Base-by-base conservation (phyloP, 192 early-diverging fungal species). In the Jimgerdemannia flammicorona region DNA sequence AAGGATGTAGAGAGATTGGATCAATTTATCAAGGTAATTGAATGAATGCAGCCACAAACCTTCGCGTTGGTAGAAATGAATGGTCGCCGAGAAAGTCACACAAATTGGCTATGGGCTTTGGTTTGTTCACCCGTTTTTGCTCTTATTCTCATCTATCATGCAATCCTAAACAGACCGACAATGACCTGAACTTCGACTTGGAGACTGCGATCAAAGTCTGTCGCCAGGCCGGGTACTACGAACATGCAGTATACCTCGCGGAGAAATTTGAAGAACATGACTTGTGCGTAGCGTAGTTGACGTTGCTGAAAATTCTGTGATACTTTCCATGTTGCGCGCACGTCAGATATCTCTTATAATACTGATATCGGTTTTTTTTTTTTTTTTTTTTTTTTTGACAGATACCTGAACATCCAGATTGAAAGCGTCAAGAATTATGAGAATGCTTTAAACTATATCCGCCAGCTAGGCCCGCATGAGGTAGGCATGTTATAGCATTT, bases 181-280 rank as follows among this genome's bases (percentile, higher is more conserved):
- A 84, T 19, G 91, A 95, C 68, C 84, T 93, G 68, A 90, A 88
- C 40, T 99, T 99, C 81, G 98, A 99, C 75, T 84, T 98, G 7
- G 95, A 97, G 70, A 98, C 95, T 0, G 98, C 96, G 41, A 97
- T 99, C 72, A 86, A 90, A 65, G 96, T 97, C 11, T 98, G 96
- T 79, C 85, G 95, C 17, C 93, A 94, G 73, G 93, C 95, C 1
- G 95, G 96, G 0, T 98, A 96, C 80, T 90, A 89, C 75, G 89
- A 93, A 43, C 96, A 98, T 72, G 96, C 96, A n/a, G 87, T 96
- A n/a, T 93, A 91, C 69, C 80, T 99, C 54, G 95, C 96, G 3
- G 88, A 92, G 78, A 91, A 91, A 77, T 95, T 92, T 77, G 81
- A 89, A 20, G 90, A 93, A 72, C 91, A 96, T 72, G 93, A 93